A percentile compares a stretch with the other conserved stretches of the same genome.
Conservation (phyloP, 2,329 filamentous ascomycete species). For the Ophiostoma sp. region DNA sequence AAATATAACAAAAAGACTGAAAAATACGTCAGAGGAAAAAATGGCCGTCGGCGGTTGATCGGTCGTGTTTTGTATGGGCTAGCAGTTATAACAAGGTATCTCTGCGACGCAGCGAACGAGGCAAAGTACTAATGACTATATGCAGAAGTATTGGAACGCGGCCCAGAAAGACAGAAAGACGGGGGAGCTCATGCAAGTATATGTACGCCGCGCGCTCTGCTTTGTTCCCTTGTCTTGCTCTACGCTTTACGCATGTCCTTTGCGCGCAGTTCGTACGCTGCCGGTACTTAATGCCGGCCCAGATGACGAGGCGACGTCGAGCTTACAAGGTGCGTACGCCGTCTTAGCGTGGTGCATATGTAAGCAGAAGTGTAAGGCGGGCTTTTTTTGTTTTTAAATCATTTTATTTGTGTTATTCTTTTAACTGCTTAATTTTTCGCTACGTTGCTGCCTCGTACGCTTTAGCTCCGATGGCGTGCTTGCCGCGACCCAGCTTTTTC, state of each 20-base stretch:
- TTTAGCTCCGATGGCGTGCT: constrained; percentile 30
- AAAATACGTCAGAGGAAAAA: constrained; percentile 5
- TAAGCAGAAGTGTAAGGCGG: neutral
- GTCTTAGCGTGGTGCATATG: constrained; percentile 1
- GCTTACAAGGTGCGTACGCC: constrained; percentile 5
- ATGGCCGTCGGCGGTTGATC: constrained; percentile 10
- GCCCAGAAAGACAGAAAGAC: neutral
- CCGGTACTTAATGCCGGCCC: neutral
- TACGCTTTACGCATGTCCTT: neutral
- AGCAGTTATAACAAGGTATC: neutral
- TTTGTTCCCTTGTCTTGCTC: neutral
- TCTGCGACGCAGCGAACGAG: neutral
- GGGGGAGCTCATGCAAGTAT: too few species aligned
- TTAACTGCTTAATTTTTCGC: constrained; percentile 10
- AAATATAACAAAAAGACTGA: neutral
- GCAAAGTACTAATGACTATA: neutral
- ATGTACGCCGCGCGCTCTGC: too few species aligned
- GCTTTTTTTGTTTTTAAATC: neutral
- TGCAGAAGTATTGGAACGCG: neutral
- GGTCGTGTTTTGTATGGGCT: neutral
- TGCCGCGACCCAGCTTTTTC: neutral
- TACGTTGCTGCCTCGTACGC: constrained; percentile 1
- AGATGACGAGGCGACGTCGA: constrained; percentile 7
- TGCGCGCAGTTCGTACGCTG: constrained; percentile 2
- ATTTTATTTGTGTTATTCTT: neutral